Evolutionary conservation across 768 basidiomycete species (phyloP).

Genomic region (Lactarius trivialis): DNA sequence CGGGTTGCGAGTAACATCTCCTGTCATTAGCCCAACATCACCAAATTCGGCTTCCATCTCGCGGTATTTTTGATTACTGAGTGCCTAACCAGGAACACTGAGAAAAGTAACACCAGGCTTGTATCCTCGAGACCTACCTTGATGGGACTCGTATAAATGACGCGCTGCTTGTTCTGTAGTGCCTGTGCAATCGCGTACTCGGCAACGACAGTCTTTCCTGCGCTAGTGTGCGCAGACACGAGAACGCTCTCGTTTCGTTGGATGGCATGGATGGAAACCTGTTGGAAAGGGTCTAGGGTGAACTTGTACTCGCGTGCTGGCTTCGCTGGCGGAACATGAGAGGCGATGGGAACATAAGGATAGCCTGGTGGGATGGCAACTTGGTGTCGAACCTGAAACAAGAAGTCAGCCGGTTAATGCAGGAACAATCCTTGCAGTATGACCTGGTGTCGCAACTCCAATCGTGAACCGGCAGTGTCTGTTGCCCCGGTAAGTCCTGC

Average conservation of each 20-base stretch:
- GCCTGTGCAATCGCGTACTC: conserved; percentile 99
- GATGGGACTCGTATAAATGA: conserved; percentile 99
- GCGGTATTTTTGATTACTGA: conserved; percentile 98
- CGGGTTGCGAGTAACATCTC: conserved; percentile 98
- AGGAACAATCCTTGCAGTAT: conserved; percentile 20
- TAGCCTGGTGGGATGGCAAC: conserved; percentile 93
- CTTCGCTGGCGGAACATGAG: conserved; percentile 86
- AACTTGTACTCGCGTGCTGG: conserved; percentile 94
- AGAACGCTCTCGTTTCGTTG: conserved; percentile 96
- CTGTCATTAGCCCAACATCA: conserved; percentile 98
- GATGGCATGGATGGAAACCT: conserved; percentile 90
- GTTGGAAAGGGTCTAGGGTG: conserved; percentile 94
- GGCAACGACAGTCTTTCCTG: conserved; percentile 98
- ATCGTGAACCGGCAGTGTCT: conserved; percentile 55
- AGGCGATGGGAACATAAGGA: conserved; percentile 81
- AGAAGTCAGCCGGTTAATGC: not conserved
- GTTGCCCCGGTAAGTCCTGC: conserved; percentile 74
- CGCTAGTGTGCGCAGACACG: conserved; percentile 97
- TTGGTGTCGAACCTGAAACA: conserved; percentile 79
- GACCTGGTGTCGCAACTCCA: conserved; percentile 81
- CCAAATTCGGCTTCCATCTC: conserved; percentile 97
- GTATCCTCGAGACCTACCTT: conserved; percentile 58
- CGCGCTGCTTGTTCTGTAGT: conserved; percentile 87
- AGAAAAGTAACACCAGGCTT: conserved; percentile 4
- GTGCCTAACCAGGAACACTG: conserved; percentile 50